These are phyloP conservation scores for Lineolata rhizophorae DNA, from an alignment of 495 filamentous ascomycete genomes.

Conservation along the genomic window DNA sequence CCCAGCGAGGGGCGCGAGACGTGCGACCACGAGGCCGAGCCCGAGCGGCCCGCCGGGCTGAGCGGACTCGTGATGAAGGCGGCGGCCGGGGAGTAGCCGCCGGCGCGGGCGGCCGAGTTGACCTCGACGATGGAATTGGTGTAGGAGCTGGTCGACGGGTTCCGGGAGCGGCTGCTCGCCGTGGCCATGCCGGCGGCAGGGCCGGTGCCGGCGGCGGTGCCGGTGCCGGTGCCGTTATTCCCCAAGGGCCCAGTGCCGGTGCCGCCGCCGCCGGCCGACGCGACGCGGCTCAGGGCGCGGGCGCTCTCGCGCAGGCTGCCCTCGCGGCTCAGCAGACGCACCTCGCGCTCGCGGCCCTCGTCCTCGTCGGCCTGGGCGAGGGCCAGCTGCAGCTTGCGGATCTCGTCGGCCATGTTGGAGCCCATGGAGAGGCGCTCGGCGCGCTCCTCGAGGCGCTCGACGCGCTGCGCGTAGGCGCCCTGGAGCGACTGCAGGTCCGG, in stretches of 20 bases:
- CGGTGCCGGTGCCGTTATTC: too few relatives aligned
- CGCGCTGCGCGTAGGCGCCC: conserved; percentile 52
- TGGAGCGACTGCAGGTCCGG: conserved; percentile 55
- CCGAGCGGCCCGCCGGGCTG: conserved; percentile 31
- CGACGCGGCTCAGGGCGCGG: conserved; percentile 1
- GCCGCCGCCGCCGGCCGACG: too few relatives aligned
- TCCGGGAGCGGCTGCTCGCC: conserved; percentile 13
- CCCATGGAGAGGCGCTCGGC: conserved; percentile 64
- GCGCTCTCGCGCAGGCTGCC: conserved; percentile 10
- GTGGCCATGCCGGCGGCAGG: conserved; percentile 6
- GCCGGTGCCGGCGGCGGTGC: too few relatives aligned
- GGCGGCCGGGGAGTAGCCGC: conserved; percentile 49
- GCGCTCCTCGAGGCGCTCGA: conserved; percentile 60
- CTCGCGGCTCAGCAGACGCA: too few relatives aligned
- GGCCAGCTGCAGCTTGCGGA: conserved; percentile 56
- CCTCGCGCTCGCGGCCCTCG: not conserved
- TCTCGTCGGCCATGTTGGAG: conserved; percentile 60
- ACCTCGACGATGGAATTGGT: conserved; percentile 45
- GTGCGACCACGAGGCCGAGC: conserved; percentile 12
- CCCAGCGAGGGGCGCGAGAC: conserved; percentile 14
- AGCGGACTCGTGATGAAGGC: conserved; percentile 44
- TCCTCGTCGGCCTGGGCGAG: conserved; percentile 36
- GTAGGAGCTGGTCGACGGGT: conserved; percentile 25
- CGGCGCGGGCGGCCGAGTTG: conserved; percentile 40
- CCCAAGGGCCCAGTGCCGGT: too few relatives aligned